Base-by-base conservation (phyloP, 1,139 yeast species). In the Suhomyces anneliseae region DNA sequence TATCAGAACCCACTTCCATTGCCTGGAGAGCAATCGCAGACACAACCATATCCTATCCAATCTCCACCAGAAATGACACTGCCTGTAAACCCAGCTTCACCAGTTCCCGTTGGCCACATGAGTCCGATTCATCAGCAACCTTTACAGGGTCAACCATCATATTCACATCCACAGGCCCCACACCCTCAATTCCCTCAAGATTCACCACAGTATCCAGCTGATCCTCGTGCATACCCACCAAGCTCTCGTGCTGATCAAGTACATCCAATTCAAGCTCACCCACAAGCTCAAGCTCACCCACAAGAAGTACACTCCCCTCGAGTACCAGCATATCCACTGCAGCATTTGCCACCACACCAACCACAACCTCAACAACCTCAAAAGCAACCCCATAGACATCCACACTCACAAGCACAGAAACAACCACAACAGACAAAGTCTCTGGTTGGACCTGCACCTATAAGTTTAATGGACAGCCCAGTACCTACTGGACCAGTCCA, bases 1-100 rank as follows among this genome's bases (percentile, higher is more conserved):
- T 71, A 71, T 52, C 70, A 61, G 46, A 45, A 61, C 1, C 75
- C 77, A 7, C 57, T 69, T 26, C 72, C 77, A 1, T 54, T 71
- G 37, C 74, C 78, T 9, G 32, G 27, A 26, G 46, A 39, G 27
- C 29, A 12, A 36, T 6, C 44, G 7, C 32, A 29, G 32, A 19
- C 24, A 19, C 32, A 11, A 3, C 32, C 32, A 29, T 29, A 29
- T 29, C 32, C 32, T 11, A 11, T 29, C 4, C 32, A 29, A 29
- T 11, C 32, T 11, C 32, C n/a, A 29, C 7, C 9, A 29, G 9
- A 9, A 29, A 19, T 19, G 24, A 19, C 4, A 19, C 24, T 19
- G 24, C 24, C 24, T 19, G 24, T 19, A 19, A 19, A 19, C 6
- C 32, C 32, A 29, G 9, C 32, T 29, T 11, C 32, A 29, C 9